phyloP scores from a whole-genome alignment of 1,139 yeast genomes.

The Yamadazyma trypodendri region DNA sequence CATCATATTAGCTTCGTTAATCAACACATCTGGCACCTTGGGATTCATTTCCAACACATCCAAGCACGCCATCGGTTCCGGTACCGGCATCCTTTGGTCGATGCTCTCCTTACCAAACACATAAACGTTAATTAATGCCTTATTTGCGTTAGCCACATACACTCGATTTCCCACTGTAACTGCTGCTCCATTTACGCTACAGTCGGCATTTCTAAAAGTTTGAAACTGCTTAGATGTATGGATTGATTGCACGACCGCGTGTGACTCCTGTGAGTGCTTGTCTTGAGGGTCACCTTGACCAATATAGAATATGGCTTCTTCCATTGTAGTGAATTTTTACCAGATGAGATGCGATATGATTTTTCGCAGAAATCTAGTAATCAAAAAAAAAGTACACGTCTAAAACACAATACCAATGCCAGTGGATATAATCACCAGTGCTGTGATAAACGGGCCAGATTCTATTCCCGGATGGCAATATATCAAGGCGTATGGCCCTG shows the following conservation, averaged over 20 bases:
- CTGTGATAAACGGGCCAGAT: slow-evolving; percentile 61
- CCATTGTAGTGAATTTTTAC: slow-evolving; percentile 37
- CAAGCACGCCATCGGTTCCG: slow-evolving; percentile 71
- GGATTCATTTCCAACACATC: slow-evolving; percentile 43
- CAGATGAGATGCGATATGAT: slow-evolving; percentile 7
- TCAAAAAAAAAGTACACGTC: neutral
- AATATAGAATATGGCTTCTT: slow-evolving; percentile 58
- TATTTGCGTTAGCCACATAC: slow-evolving; percentile 62
- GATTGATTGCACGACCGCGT: slow-evolving; percentile 48
- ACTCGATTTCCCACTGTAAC: slow-evolving; percentile 45
- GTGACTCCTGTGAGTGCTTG: slow-evolving; percentile 45
- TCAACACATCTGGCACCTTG: slow-evolving; percentile 5
- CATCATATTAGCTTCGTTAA: slow-evolving; percentile 8
- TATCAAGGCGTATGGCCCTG: slow-evolving; percentile 46
- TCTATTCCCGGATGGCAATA: slow-evolving; percentile 68
- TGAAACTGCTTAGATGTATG: slow-evolving; percentile 52
- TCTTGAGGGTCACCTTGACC: slow-evolving; percentile 51
- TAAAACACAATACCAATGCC: slow-evolving; percentile 85
- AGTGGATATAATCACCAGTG: slow-evolving; percentile 67
- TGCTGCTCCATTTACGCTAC: slow-evolving; percentile 45
- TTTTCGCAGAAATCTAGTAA: slow-evolving; percentile 1
- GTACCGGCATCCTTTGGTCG: slow-evolving; percentile 81
- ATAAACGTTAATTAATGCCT: slow-evolving; percentile 75
- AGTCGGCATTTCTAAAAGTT: slow-evolving; percentile 55
- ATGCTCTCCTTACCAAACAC: slow-evolving; percentile 76